Evolutionary conservation across 192 early-diverging fungal species (phyloP).

Genomic region (Linnemannia zychae): DNA sequence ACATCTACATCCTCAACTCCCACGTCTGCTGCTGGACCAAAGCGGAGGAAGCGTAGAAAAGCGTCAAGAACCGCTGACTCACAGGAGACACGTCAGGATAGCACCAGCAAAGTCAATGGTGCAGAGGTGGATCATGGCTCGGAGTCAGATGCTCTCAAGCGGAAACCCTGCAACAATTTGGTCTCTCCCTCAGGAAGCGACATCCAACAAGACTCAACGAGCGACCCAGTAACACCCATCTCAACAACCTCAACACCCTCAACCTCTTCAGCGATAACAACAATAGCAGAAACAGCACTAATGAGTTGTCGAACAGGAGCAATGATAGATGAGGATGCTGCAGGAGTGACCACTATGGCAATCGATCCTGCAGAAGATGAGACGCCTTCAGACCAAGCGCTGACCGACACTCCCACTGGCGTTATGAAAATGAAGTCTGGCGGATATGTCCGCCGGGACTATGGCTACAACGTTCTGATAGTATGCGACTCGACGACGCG

Average conservation of each 20-base stretch:
- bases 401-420: not conserved
- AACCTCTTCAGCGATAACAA: not conserved
- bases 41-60: not conserved
- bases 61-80: not conserved
- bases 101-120: not conserved
- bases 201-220: not conserved
- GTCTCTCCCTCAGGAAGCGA: not conserved
- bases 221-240: not conserved
- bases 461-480: constrained; percentile 34
- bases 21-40: not conserved
- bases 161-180: not conserved
- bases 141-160: not conserved
- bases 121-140: not conserved
- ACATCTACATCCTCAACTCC: not conserved
- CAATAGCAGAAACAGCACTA: not conserved
- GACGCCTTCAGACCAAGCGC: not conserved
- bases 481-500: constrained; percentile 37
- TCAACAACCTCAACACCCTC: not conserved
- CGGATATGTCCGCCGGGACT: constrained; percentile 20
- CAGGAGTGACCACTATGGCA: not conserved
- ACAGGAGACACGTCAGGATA: no score
- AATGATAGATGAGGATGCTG: not conserved
- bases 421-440: not conserved
- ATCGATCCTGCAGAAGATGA: not conserved
- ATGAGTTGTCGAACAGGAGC: no score